Base-by-base conservation (phyloP, 1,284 basidiomycete genomes). In the Tilletia indica region DNA sequence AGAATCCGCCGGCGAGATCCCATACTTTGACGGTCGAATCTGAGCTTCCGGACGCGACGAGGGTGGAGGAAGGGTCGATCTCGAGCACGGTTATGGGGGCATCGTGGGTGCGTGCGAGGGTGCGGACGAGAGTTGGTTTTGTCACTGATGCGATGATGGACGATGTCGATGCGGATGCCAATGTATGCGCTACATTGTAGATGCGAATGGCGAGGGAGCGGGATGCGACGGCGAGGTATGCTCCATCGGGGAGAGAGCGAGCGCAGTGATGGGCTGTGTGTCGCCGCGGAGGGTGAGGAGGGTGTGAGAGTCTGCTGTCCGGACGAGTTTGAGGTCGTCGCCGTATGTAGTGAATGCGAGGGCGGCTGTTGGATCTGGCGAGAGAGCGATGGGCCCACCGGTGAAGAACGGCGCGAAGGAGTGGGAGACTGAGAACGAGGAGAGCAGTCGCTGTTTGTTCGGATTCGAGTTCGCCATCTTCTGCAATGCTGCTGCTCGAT, bases 11-110 rank as follows among this genome's bases (percentile, higher is more conserved):
- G 2, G 88, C 86, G 63, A 96, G 89, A 83, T 98, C 92, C 94
- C 94, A 99, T 9, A 99, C 92, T 87, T 98, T 98, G 71, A 97
- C 96, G 25, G 93, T 89, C 16, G 97, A 96, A 80, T 99, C 97
- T 4, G 94, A 93, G 9, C 94, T 92, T 0, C 95, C 97, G 6
- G 96, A 97, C 1, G 97, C 96, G 73, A 99, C 88, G 72, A 97
- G 91, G 0, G 91, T 91, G 0, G 90, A 93, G 36, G 92, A 94
- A n/a, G 91, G 93, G 87, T 92, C 96, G 36, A 89, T 86, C 72
- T 88, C 88, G 75, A 82, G 78, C 70, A 97, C 90, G 79, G 97
- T 94, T 66, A 98, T 92, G 21, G 96, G 96, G 4, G 94, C 92
- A 69, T 93, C 91, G 81, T 98, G 95, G 0, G 94, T 92, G 76